Conservation (phyloP, 2,329 filamentous ascomycete genomes). For the Paecilomyces variotii region DNA sequence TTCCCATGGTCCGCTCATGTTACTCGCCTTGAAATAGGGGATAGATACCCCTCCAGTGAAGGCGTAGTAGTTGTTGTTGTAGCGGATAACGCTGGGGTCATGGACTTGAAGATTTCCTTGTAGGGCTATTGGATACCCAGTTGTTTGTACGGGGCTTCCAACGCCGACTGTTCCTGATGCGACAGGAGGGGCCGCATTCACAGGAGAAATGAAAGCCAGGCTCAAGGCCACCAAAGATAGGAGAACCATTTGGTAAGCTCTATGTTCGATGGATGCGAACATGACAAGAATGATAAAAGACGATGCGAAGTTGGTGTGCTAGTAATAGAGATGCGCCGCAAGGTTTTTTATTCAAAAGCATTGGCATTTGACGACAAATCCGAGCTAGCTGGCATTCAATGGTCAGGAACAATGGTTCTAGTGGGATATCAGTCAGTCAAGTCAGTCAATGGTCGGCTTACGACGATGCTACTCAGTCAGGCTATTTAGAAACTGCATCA, state of each 20-base stretch:
- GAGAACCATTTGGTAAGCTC: not conserved
- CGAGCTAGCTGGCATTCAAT: not conserved
- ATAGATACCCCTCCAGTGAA: not conserved
- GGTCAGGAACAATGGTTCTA: not conserved
- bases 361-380: not conserved
- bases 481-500: not conserved
- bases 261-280: not conserved
- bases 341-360: not conserved
- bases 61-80: not conserved
- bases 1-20: slow-evolving; percentile 1
- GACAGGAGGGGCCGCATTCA: not conserved
- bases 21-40: not conserved
- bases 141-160: not conserved
- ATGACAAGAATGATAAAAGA: not conserved
- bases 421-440: not conserved
- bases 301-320: not conserved
- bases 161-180: not conserved
- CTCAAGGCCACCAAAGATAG: not conserved
- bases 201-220: not conserved
- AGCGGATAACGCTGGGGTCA: not conserved
- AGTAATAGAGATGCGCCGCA: not conserved
- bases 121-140: not conserved
- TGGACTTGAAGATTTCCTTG: not conserved
- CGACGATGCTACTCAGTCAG: not conserved
- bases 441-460: not conserved